These are phyloP conservation scores for Cymbopogon citratus DNA, from an alignment of 176 grass and related monocot species.

Conservation along the genomic window DNA sequence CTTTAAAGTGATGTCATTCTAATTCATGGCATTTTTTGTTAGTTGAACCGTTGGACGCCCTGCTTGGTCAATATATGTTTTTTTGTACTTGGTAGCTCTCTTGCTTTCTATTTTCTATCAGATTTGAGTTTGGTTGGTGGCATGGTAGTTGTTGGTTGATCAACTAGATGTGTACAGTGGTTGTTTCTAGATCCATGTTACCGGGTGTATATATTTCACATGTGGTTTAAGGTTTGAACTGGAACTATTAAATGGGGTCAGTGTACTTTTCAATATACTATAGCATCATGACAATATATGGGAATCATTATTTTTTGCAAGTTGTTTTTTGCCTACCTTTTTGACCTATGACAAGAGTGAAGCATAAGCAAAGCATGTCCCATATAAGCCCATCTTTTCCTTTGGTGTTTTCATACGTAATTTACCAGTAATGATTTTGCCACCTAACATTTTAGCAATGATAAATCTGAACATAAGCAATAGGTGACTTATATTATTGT, in stretches of 20 bases:
- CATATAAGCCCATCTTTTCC: not conserved
- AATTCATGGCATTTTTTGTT: slow-evolving; percentile 9
- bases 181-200: slow-evolving; percentile 35
- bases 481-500: not conserved
- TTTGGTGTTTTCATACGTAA: slow-evolving; percentile 26
- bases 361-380: slow-evolving; percentile 46
- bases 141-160: slow-evolving; percentile 45
- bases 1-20: slow-evolving; percentile 15
- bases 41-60: slow-evolving; percentile 14
- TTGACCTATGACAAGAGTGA: slow-evolving; percentile 37
- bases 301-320: slow-evolving; percentile 1
- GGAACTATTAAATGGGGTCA: not conserved
- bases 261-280: not conserved
- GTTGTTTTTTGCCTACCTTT: slow-evolving; percentile 35
- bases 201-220: slow-evolving; percentile 15
- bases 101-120: slow-evolving; percentile 4
- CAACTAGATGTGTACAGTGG: slow-evolving; percentile 34
- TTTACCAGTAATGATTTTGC: slow-evolving; percentile 18
- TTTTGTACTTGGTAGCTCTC: not conserved
- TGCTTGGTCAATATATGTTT: not conserved
- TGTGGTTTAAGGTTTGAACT: slow-evolving; percentile 17
- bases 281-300: not conserved
- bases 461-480: slow-evolving; percentile 17
- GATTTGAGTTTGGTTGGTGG: slow-evolving; percentile 38
- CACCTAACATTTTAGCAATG: slow-evolving; percentile 12